Conservation (phyloP, 257 asterid species). For the Jacaranda mimosifolia region DNA sequence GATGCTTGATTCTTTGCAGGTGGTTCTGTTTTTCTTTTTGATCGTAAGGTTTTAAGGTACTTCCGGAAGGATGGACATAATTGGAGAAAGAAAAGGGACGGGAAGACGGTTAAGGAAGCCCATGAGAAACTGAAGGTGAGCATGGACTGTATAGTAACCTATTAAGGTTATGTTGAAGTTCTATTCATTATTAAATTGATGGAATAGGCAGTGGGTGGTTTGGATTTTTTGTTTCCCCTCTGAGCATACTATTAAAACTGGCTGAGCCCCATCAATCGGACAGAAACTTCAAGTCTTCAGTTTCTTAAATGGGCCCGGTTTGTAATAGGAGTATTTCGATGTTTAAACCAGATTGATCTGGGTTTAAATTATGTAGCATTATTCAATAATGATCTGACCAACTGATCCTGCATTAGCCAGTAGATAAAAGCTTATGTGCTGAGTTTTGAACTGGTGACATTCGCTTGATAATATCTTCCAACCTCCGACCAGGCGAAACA, state of each 20-base stretch:
- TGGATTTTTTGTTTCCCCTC: neutral
- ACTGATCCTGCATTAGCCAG: conserved; percentile 25
- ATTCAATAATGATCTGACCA: conserved; percentile 8
- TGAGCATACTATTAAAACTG: conserved; percentile 12
- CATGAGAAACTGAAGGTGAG: conserved; percentile 95
- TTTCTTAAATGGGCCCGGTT: neutral
- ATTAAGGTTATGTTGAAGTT: conserved; percentile 21
- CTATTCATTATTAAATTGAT: conserved; percentile 7
- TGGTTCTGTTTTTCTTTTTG: conserved; percentile 96
- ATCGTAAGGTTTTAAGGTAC: conserved; percentile 89
- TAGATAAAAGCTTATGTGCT: conserved; percentile 1
- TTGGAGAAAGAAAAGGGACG: conserved; percentile 98
- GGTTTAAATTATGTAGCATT: neutral
- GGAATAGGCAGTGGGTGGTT: conserved; percentile 10
- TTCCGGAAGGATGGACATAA: conserved; percentile 97
- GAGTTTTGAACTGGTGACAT: neutral
- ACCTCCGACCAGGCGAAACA: neutral
- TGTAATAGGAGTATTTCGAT: neutral
- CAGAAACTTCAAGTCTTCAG: neutral
- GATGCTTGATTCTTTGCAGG: conserved; percentile 58
- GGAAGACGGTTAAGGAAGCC: conserved; percentile 97
- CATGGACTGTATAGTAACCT: conserved; percentile 33
- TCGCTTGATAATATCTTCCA: conserved; percentile 1
- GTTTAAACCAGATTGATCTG: neutral
- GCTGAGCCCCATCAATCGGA: conserved; percentile 3